Evolutionary conservation across 2,329 filamentous ascomycete genomes (phyloP).

Genomic region (Hypomyces rosellus): DNA sequence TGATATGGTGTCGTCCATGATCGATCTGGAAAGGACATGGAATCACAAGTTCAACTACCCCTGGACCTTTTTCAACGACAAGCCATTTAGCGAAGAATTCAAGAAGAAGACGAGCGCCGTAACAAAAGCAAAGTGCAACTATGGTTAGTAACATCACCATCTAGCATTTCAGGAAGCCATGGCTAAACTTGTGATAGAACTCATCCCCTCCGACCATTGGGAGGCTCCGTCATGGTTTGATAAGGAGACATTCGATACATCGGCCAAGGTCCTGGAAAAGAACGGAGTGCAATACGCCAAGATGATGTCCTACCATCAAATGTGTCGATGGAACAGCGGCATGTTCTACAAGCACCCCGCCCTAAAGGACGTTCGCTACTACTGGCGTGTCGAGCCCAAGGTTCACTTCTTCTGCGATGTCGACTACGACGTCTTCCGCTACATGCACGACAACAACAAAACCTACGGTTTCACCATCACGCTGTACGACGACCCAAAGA

Average conservation of each 20-base stretch:
- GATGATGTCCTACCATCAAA: slow-evolving; percentile 90
- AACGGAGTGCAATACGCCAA: slow-evolving; percentile 85
- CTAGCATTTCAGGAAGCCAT: background rate
- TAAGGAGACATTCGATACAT: slow-evolving; percentile 76
- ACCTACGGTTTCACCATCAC: slow-evolving; percentile 99
- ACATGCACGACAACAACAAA: slow-evolving; percentile 97
- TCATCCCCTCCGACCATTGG: slow-evolving; percentile 96
- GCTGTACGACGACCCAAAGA: slow-evolving; percentile 85
- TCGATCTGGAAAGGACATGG: slow-evolving; percentile 88
- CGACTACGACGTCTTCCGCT: slow-evolving; percentile 97
- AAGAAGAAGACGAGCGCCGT: slow-evolving; percentile 71
- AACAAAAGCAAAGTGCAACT: slow-evolving; percentile 83
- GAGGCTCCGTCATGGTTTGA: slow-evolving; percentile 89
- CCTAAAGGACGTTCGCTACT: slow-evolving; percentile 75
- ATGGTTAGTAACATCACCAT: slow-evolving; percentile 36
- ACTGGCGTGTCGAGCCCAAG: slow-evolving; percentile 98
- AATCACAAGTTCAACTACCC: slow-evolving; percentile 99
- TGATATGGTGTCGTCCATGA: slow-evolving; percentile 82
- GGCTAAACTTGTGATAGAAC: slow-evolving; percentile 44
- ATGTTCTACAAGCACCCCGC: slow-evolving; percentile 96
- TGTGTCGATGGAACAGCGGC: slow-evolving; percentile 99
- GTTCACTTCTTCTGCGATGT: slow-evolving; percentile 99
- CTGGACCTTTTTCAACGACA: slow-evolving; percentile 98
- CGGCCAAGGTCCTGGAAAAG: slow-evolving; percentile 73
- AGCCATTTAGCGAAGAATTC: slow-evolving; percentile 89